These are phyloP conservation scores for Lepidium aucheri DNA, from an alignment of 345 rosid species.

Conservation along the genomic window DNA sequence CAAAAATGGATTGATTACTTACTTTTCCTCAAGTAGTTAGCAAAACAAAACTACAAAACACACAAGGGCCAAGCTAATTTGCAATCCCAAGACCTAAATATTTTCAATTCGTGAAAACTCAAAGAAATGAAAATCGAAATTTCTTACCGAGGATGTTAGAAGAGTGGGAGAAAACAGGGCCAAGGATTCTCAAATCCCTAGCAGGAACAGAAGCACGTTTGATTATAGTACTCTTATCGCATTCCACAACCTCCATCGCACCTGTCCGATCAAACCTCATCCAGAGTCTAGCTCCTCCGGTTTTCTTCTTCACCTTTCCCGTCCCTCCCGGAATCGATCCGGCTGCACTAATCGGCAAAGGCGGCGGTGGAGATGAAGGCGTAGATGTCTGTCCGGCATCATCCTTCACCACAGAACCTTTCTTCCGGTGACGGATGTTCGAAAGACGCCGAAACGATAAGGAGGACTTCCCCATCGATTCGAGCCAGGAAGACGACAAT, in stretches of 20 bases:
- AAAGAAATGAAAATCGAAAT: neutral
- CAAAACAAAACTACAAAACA: neutral
- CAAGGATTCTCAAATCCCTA: slow-evolving; percentile 89
- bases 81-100: neutral
- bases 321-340: slow-evolving; percentile 22
- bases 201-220: slow-evolving; percentile 72
- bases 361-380: slow-evolving; percentile 26
- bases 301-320: slow-evolving; percentile 78
- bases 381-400: neutral
- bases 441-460: slow-evolving; percentile 41
- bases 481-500: neutral
- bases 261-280: slow-evolving; percentile 82
- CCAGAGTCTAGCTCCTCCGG: slow-evolving; percentile 85
- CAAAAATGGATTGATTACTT: neutral
- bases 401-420: slow-evolving; percentile 19
- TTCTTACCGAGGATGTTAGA: slow-evolving; percentile 54
- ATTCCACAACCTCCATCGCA: slow-evolving; percentile 68
- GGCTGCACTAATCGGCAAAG: slow-evolving; percentile 1
- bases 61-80: neutral
- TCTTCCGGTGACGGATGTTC: slow-evolving; percentile 37
- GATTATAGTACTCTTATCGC: slow-evolving; percentile 71
- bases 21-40: neutral
- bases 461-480: slow-evolving; percentile 41
- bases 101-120: neutral
- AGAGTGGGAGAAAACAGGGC: slow-evolving; percentile 86